These are phyloP conservation scores for Oryza nivara DNA, from an alignment of 176 grass and related monocot species.

Conservation along the genomic window DNA sequence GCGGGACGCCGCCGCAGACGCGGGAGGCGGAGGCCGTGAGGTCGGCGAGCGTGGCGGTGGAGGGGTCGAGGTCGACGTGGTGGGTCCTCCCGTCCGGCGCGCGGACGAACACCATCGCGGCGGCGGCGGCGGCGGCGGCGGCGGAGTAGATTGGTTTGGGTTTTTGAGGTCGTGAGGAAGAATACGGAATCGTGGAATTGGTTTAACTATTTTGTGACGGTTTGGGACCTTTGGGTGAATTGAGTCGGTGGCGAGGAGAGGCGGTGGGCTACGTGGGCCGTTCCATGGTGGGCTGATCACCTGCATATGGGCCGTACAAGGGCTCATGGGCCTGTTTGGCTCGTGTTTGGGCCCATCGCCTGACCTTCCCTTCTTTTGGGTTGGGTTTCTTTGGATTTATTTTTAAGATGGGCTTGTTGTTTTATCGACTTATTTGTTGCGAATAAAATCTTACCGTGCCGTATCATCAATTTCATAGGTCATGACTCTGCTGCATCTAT, in stretches of 20 bases:
- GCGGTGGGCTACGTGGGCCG: background rate
- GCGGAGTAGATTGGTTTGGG: background rate
- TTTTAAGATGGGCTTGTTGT: too few species aligned
- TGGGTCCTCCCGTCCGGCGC: slow-evolving; percentile 54
- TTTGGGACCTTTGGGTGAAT: background rate
- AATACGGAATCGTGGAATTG: background rate
- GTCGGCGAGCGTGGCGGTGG: slow-evolving; percentile 39
- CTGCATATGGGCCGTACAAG: too few species aligned
- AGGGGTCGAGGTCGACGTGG: slow-evolving; percentile 41
- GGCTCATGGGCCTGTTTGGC: too few species aligned
- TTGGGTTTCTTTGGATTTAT: too few species aligned
- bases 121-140: too few species aligned
- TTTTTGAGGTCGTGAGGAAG: background rate
- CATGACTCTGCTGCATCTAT: too few species aligned
- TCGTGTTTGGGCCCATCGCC: too few species aligned
- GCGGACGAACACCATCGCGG: slow-evolving; percentile 49
- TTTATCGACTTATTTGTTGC: too few species aligned
- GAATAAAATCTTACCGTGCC: too few species aligned
- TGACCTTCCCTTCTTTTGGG: too few species aligned
- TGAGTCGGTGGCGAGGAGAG: background rate
- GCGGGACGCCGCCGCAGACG: slow-evolving; percentile 24
- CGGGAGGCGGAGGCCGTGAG: slow-evolving; percentile 36
- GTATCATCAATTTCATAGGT: too few species aligned
- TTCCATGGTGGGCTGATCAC: background rate
- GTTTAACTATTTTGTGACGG: background rate